phyloP scores from a whole-genome alignment of 352 stramenopile species.

The Phytophthora foliorum region DNA sequence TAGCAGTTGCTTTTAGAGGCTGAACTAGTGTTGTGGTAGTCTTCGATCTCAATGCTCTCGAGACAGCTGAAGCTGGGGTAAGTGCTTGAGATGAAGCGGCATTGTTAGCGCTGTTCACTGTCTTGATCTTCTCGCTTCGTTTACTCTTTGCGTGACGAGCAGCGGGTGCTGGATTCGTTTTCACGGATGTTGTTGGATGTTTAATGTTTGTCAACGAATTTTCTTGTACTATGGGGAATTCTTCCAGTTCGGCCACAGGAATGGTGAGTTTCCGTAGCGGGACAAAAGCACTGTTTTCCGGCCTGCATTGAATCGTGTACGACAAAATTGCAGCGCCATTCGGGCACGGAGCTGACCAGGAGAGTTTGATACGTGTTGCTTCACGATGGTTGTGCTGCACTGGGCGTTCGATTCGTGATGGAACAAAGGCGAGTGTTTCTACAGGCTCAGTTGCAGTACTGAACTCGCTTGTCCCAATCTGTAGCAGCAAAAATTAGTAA shows the following conservation, averaged over 20 bases:
- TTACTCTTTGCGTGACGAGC: neutral
- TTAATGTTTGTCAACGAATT: neutral
- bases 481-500: constrained; percentile 7
- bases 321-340: constrained; percentile 67
- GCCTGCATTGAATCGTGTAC: constrained; percentile 67
- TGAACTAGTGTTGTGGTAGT: neutral
- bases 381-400: constrained; percentile 46
- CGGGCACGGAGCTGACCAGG: constrained; percentile 56
- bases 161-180: neutral
- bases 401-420: constrained; percentile 54
- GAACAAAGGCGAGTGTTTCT: constrained; percentile 73
- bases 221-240: neutral
- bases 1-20: neutral
- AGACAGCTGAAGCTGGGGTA: neutral
- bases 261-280: constrained; percentile 46
- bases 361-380: constrained; percentile 54
- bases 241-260: constrained; percentile 35
- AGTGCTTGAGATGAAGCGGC: neutral
- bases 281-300: constrained; percentile 61
- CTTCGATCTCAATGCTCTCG: constrained; percentile 4
- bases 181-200: neutral
- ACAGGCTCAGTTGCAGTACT: constrained; percentile 50
- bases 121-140: neutral
- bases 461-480: constrained; percentile 65
- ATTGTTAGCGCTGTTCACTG: neutral